These are phyloP conservation scores for Chimonanthus salicifolius DNA, from an alignment of 164 flowering plant species.

Conservation along the genomic window DNA sequence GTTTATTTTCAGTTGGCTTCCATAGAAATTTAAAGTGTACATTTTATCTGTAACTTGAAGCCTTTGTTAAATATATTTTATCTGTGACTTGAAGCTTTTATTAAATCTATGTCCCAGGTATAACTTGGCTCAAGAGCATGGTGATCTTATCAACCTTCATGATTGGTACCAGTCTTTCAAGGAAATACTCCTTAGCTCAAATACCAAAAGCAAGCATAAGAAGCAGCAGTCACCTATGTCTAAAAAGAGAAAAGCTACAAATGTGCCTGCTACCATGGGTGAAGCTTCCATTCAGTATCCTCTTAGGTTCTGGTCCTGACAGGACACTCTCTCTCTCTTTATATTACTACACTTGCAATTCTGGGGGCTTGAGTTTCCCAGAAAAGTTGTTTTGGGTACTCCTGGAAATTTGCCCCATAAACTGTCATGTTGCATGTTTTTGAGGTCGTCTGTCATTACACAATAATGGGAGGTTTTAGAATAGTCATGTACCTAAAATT, in stretches of 20 bases:
- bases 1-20: neutral
- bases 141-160: constrained; percentile 88
- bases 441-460: no score
- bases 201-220: constrained; percentile 36
- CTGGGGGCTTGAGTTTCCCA: no score
- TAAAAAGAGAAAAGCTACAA: constrained; percentile 46
- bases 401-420: no score
- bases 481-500: no score
- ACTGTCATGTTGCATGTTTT: no score
- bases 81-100: neutral
- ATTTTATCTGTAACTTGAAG: neutral
- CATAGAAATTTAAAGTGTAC: neutral
- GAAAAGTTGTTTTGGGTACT: no score
- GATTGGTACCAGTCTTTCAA: constrained; percentile 93
- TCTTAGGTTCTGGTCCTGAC: constrained; percentile 9
- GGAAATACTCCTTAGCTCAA: constrained; percentile 26
- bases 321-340: neutral
- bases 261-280: constrained; percentile 27
- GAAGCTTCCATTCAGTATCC: constrained; percentile 86
- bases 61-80: neutral
- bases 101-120: constrained; percentile 37
- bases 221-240: constrained; percentile 39
- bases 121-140: constrained; percentile 80
- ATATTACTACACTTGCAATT: no score
- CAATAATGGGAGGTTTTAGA: no score